These are phyloP conservation scores for Calonectria naviculata DNA, from an alignment of 2,329 filamentous ascomycete species.

Conservation along the genomic window DNA sequence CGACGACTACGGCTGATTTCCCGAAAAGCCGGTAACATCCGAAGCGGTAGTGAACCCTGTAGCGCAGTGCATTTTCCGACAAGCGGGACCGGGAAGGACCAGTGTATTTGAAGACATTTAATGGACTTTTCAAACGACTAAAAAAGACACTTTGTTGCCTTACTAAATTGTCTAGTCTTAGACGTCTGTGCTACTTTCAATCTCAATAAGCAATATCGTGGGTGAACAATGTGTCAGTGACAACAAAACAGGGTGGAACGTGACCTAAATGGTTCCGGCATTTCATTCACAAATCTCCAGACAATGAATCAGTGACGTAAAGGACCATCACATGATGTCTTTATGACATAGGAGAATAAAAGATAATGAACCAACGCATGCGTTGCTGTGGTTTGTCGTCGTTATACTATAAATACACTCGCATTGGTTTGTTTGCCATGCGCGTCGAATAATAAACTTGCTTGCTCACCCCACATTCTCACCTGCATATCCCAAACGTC, in stretches of 20 bases:
- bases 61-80: background rate
- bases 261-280: background rate
- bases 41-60: background rate
- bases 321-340: background rate
- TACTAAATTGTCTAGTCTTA: too few relatives aligned
- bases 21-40: conserved; percentile 5
- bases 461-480: too few relatives aligned
- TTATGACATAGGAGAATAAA: background rate
- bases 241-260: background rate
- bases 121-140: background rate
- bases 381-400: too few relatives aligned
- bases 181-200: too few relatives aligned
- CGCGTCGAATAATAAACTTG: background rate
- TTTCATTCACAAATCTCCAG: background rate
- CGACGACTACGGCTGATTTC: background rate
- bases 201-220: background rate
- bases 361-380: background rate
- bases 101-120: background rate
- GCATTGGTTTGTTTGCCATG: background rate
- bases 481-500: background rate
- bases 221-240: background rate
- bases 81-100: background rate
- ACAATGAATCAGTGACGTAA: background rate
- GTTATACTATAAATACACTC: background rate
- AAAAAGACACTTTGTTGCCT: background rate